Evolutionary conservation across 2,329 filamentous ascomycete genomes (phyloP), one percentile per base, ranked within the genome.

Genomic region (Scedosporium minutisporum): DNA sequence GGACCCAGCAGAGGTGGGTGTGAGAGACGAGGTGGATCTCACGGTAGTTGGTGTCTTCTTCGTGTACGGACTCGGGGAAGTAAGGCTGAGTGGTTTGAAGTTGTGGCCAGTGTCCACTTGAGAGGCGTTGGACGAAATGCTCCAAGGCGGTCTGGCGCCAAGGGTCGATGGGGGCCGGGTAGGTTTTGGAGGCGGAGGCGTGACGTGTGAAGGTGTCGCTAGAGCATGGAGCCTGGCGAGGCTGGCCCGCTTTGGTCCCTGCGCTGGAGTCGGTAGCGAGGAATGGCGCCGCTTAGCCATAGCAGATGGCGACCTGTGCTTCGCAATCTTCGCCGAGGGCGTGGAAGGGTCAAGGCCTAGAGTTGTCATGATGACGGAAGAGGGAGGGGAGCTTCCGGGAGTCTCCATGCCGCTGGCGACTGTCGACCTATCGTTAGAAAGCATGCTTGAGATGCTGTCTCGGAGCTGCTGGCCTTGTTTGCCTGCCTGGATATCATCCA

Each of bases 391-490:
- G 75, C 85, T 90, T 57, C 87, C 85, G 0, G 88, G 88, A 0
- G 88, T 90, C 41, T 88, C 91, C 57, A 86, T 76, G 57, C 84
- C 82, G 68, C 90, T 93, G 65, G 82, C 87, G 9, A 84, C 76
- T 2, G 87, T 83, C 1, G 90, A 92, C 61, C 85, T 83, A 70
- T 96, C 91, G 67, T 90, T 90, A 1, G 91, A 96, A 3, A 96
- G 80, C 74, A 97, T 91, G 68, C 90, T 97, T 0, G 93, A 97
- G 63, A 97, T 88, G 0, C 93, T 97, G 73, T 97, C 93, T 57
- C 93, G 85, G 58, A 97, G 80, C 68, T 93, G 89, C 70, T 92
- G 89, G 61, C 84, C 86, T 66, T 82, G 83, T 60, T 77, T 78
- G 64, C 85, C 83, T 6, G 76, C 74, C 59, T 87, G 82, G 2